Percentiles rank a stretch among this genome's conserved stretches.
phyloP scores from a whole-genome alignment of 148 eudicot genomes.

The Selenicereus undatus region DNA sequence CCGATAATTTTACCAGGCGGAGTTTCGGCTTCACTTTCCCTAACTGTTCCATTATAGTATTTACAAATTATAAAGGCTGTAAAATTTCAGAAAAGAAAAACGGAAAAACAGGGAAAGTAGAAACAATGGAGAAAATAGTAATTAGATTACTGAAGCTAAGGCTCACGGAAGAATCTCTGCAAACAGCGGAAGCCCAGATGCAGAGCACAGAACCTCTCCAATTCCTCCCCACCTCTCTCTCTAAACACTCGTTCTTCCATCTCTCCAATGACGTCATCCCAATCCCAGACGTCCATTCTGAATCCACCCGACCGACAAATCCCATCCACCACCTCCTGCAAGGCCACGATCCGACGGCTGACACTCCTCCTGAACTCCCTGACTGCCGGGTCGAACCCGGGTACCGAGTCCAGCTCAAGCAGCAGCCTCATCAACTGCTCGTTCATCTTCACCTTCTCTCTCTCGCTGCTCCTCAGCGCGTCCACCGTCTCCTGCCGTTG shows the following conservation, averaged over 20 bases:
- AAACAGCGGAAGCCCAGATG: conserved; percentile 82
- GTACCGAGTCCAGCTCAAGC: conserved; percentile 65
- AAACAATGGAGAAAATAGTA: not conserved
- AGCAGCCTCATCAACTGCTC: conserved; percentile 69
- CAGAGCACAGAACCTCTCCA: conserved; percentile 73
- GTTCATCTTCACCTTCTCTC: conserved; percentile 55
- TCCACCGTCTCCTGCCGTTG: conserved; percentile 91
- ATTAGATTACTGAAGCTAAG: conserved; percentile 9
- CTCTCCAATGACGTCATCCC: conserved; percentile 58
- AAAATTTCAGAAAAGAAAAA: too few relatives aligned
- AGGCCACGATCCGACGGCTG: conserved; percentile 79
- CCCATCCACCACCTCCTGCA: conserved; percentile 81
- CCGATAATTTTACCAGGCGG: too few relatives aligned
- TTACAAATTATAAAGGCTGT: not conserved
- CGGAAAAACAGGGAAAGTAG: not conserved
- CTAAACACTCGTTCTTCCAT: conserved; percentile 64
- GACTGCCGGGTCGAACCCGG: conserved; percentile 55
- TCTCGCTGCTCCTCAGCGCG: conserved; percentile 40
- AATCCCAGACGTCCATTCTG: conserved; percentile 25
- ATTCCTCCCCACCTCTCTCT: conserved; percentile 64
- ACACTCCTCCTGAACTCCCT: conserved; percentile 62
- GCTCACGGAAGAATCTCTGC: conserved; percentile 62
- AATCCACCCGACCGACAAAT: conserved; percentile 28
- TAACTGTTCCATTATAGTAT: too few relatives aligned
- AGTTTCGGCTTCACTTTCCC: too few relatives aligned